Conservation (phyloP, 148 eudicot genomes). For the Arctostaphylos glauca region DNA sequence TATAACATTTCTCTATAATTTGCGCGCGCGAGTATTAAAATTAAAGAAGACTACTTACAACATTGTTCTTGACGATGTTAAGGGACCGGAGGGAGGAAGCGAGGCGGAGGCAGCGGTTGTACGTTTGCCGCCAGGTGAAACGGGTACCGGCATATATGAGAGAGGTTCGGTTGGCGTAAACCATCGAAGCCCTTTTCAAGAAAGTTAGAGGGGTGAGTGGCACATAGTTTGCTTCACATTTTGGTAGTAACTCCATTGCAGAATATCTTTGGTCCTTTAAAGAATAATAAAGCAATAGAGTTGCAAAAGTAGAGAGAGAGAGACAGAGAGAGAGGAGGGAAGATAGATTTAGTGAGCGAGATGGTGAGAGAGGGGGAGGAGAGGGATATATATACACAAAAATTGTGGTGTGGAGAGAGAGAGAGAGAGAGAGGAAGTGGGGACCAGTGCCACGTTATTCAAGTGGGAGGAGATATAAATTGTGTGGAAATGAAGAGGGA, state of each 20-base stretch:
- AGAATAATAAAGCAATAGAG: no score
- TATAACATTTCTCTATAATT: no score
- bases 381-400: background rate
- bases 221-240: slow-evolving; percentile 68
- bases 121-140: slow-evolving; percentile 76
- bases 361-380: background rate
- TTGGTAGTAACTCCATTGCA: slow-evolving; percentile 56
- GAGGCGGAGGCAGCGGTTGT: slow-evolving; percentile 75
- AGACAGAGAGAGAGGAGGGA: background rate
- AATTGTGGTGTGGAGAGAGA: background rate
- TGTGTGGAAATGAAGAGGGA: background rate
- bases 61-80: slow-evolving; percentile 48
- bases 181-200: slow-evolving; percentile 63
- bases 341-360: background rate
- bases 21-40: no score
- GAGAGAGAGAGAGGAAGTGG: background rate
- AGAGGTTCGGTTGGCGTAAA: slow-evolving; percentile 63
- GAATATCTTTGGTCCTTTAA: background rate
- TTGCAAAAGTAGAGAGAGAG: background rate
- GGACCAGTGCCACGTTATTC: background rate
- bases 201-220: slow-evolving; percentile 75
- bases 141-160: slow-evolving; percentile 50
- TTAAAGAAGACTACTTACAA: background rate
- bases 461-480: background rate
- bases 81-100: slow-evolving; percentile 70